Conservation (phyloP, 2,329 filamentous ascomycete species). For the Claviceps spartinae region DNA sequence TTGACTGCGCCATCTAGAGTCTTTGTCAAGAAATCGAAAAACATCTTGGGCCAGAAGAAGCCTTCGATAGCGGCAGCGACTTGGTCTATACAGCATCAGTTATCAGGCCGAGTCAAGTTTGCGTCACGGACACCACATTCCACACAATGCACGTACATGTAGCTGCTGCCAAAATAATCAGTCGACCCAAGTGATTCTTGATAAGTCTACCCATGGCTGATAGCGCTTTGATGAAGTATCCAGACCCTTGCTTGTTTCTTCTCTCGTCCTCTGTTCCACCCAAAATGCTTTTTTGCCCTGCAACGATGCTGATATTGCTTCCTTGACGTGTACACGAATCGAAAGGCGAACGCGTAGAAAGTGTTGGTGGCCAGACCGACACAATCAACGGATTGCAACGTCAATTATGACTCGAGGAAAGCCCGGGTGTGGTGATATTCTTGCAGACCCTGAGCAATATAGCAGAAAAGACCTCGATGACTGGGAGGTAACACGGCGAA, state of each 20-base stretch:
- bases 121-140: neutral
- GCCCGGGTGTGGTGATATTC: conserved; percentile 14
- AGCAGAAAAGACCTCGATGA: conserved; percentile 4
- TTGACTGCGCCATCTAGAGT: conserved; percentile 77
- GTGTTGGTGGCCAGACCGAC: conserved; percentile 42
- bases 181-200: conserved; percentile 97
- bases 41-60: conserved; percentile 98
- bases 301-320: neutral
- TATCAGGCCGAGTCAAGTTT: conserved; percentile 8
- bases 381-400: conserved; percentile 14
- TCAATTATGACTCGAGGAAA: conserved; percentile 28
- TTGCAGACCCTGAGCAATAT: conserved; percentile 4
- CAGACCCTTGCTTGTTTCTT: conserved; percentile 4
- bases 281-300: neutral
- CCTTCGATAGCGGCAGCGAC: conserved; percentile 67
- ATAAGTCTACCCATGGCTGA: conserved; percentile 82
- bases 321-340: neutral
- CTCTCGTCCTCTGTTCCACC: neutral
- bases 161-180: conserved; percentile 80
- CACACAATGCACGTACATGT: conserved; percentile 41
- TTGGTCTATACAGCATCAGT: conserved; percentile 53
- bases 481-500: conserved; percentile 9
- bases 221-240: neutral
- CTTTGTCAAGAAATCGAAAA: conserved; percentile 92
- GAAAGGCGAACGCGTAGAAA: conserved; percentile 9